phyloP scores from a whole-genome alignment of 768 basidiomycete species.

The Russula vinacea region DNA sequence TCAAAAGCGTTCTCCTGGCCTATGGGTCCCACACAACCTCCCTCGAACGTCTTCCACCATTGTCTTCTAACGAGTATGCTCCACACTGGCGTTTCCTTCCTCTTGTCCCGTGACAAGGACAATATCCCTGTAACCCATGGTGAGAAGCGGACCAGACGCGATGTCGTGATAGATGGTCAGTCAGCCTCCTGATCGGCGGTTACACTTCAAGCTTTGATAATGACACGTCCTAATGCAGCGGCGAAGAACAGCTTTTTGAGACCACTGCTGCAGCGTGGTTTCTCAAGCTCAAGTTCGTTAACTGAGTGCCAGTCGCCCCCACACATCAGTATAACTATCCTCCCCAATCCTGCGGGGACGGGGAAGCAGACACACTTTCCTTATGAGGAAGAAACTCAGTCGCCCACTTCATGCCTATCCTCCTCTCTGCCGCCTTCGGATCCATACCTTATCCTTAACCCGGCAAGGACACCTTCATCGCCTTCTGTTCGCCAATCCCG shows the following conservation, averaged over 20 bases:
- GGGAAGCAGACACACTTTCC: no score
- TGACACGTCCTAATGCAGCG: not conserved
- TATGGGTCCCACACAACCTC: not conserved
- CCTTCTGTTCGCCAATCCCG: not conserved
- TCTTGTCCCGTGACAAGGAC: not conserved
- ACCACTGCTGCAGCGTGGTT: not conserved
- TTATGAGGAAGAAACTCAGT: not conserved
- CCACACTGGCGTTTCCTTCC: not conserved
- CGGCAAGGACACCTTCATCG: not conserved
- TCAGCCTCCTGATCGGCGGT: not conserved
- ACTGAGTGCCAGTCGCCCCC: not conserved
- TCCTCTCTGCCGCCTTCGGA: not conserved
- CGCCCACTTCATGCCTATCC: not conserved
- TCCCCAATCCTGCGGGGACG: constrained; percentile 8
- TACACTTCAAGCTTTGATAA: not conserved
- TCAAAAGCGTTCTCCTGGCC: not conserved
- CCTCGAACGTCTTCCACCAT: not conserved
- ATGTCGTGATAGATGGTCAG: constrained; percentile 10
- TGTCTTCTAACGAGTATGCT: not conserved
- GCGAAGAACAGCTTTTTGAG: not conserved
- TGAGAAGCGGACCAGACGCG: not conserved
- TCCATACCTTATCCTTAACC: not conserved
- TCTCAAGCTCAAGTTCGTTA: not conserved
- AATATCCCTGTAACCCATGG: not conserved
- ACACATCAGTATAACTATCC: constrained; percentile 3